Evolutionary conservation across 2,329 filamentous ascomycete species (phyloP).

Genomic region (Alternaria dauci): DNA sequence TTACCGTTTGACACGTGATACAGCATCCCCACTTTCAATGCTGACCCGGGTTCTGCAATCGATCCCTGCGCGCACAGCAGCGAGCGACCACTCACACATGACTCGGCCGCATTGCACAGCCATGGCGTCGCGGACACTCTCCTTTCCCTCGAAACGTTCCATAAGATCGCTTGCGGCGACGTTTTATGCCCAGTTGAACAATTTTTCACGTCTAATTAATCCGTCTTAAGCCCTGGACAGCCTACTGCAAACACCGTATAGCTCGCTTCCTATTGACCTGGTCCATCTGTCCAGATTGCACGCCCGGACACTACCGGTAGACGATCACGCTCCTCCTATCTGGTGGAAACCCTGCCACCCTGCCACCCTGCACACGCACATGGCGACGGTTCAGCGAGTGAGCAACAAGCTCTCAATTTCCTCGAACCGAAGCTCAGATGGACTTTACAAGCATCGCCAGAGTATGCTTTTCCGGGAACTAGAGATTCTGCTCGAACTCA

Average conservation of each 20-base stretch:
- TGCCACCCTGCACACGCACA: conserved; percentile 10
- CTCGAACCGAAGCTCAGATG: conserved; percentile 36
- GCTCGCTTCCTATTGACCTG: not conserved
- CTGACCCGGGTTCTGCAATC: conserved; percentile 14
- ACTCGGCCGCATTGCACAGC: conserved; percentile 20
- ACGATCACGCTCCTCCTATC: conserved; percentile 1
- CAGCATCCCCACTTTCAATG: conserved; percentile 16
- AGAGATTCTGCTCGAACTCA: conserved; percentile 46
- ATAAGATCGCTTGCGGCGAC: conserved; percentile 4
- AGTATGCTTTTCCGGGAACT: conserved; percentile 46
- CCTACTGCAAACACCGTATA: not conserved
- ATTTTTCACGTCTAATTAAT: not conserved
- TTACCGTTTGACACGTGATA: conserved; percentile 19
- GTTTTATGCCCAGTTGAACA: not conserved
- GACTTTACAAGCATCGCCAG: conserved; percentile 42
- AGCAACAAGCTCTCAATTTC: conserved; percentile 37
- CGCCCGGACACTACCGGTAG: not conserved
- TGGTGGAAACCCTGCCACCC: not conserved
- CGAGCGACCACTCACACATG: conserved; percentile 17
- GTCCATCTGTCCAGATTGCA: conserved; percentile 1
- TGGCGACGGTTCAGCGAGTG: conserved; percentile 22
- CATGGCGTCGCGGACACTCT: conserved; percentile 21
- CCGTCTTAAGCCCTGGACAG: conserved; percentile 1
- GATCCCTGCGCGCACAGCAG: conserved; percentile 18
- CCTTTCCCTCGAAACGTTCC: conserved; percentile 18